Evolutionary conservation across 2,329 filamentous ascomycete species (phyloP).

Genomic region (Apiospora saccharicola): DNA sequence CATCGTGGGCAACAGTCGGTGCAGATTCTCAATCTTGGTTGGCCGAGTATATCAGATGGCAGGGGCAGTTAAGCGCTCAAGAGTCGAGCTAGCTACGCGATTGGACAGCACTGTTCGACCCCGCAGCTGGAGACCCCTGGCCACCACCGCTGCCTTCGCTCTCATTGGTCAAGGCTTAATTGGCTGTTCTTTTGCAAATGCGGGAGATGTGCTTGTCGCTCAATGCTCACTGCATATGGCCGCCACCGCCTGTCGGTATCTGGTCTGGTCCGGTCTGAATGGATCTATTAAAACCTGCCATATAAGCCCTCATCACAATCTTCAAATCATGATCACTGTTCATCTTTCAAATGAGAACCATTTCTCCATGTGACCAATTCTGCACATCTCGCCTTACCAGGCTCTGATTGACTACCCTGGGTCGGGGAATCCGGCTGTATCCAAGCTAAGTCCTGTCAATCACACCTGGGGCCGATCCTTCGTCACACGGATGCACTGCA

Average conservation of each 20-base stretch:
- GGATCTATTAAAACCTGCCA: constrained; percentile 1
- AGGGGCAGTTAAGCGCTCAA: constrained; percentile 32
- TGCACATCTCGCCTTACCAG: not conserved
- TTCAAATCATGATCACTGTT: not conserved
- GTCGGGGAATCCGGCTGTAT: constrained; percentile 1
- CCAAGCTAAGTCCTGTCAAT: not conserved
- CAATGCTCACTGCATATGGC: constrained; percentile 6
- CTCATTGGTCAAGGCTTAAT: constrained; percentile 13
- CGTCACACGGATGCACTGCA: constrained; percentile 17
- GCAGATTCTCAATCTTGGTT: constrained; percentile 39
- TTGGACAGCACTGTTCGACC: constrained; percentile 27
- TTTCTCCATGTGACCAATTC: constrained; percentile 7
- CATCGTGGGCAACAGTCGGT: not conserved
- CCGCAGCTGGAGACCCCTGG: constrained; percentile 25
- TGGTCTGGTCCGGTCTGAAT: constrained; percentile 1
- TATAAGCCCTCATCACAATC: constrained; percentile 4
- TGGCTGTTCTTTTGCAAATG: not conserved
- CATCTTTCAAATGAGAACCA: not conserved
- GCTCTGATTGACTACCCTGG: not conserved
- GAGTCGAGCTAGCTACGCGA: constrained; percentile 25
- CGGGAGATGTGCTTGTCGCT: constrained; percentile 6
- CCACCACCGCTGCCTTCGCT: not conserved
- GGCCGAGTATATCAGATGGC: constrained; percentile 37
- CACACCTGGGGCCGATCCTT: constrained; percentile 17
- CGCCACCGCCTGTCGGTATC: constrained; percentile 12